These are phyloP conservation scores for Annulohypoxylon moriforme DNA, from an alignment of 495 filamentous ascomycete species.

Conservation along the genomic window DNA sequence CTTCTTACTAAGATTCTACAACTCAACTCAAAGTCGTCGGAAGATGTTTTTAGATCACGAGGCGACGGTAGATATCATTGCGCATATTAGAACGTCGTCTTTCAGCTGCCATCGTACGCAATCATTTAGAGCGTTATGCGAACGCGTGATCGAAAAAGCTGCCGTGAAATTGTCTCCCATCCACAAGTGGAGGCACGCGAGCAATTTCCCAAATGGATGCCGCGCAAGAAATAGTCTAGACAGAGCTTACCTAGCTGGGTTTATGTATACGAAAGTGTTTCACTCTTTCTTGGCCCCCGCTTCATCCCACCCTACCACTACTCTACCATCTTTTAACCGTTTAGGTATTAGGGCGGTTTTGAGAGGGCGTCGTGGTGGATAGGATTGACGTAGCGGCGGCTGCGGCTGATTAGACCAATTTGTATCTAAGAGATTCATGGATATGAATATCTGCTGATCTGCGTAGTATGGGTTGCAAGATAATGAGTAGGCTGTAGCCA, in stretches of 20 bases:
- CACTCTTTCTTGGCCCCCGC: constrained; percentile 2
- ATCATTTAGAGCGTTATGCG: constrained; percentile 4
- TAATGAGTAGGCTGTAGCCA: neutral
- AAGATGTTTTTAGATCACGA: neutral
- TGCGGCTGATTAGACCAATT: neutral
- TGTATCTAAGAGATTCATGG: neutral
- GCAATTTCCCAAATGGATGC: constrained; percentile 30
- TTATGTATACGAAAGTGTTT: constrained; percentile 20
- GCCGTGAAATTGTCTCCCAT: constrained; percentile 18
- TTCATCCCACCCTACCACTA: constrained; percentile 17
- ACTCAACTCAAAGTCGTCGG: neutral
- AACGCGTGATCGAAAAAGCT: constrained; percentile 1
- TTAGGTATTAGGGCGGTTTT: neutral
- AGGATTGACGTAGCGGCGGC: neutral
- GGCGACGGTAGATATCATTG: constrained; percentile 1
- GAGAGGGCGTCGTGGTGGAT: neutral
- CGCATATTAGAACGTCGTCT: neutral
- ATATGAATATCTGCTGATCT: neutral
- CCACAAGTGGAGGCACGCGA: constrained; percentile 31
- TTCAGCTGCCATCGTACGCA: neutral
- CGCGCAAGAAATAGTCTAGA: neutral
- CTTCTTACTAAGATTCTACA: neutral
- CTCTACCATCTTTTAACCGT: neutral
- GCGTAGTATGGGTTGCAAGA: constrained; percentile 14
- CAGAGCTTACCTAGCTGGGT: neutral